Percentiles rank a stretch among this genome's conserved stretches.
Evolutionary conservation across 495 filamentous ascomycete genomes (phyloP).

Genomic region (Podospora appendiculata): DNA sequence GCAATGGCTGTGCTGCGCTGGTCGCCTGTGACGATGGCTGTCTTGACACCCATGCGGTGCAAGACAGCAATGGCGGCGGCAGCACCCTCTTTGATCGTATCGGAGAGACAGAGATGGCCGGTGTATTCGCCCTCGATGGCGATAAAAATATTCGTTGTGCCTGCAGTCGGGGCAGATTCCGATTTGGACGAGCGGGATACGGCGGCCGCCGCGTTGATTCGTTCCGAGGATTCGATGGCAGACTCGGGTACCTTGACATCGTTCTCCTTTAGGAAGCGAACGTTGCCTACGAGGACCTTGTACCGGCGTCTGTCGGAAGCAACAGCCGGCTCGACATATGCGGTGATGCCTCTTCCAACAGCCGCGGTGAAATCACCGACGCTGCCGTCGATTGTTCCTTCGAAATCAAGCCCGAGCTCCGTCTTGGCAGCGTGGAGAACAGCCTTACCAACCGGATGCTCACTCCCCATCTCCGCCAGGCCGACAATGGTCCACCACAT

Average conservation of each 20-base stretch:
- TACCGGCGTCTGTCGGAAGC: conserved; percentile 60
- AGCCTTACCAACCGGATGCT: conserved; percentile 89
- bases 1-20: conserved; percentile 71
- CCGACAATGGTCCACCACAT: conserved; percentile 96
- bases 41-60: conserved; percentile 71
- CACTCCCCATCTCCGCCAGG: conserved; percentile 85
- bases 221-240: conserved; percentile 46
- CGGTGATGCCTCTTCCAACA: conserved; percentile 81
- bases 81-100: conserved; percentile 84
- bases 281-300: conserved; percentile 76
- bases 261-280: conserved; percentile 62
- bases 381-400: conserved; percentile 71
- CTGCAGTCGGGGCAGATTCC: conserved; percentile 35
- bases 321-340: conserved; percentile 68
- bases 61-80: conserved; percentile 78
- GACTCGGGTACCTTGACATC: conserved; percentile 57
- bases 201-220: conserved; percentile 42
- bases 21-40: conserved; percentile 91
- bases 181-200: conserved; percentile 17
- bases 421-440: conserved; percentile 66
- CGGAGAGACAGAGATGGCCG: conserved; percentile 74
- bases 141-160: conserved; percentile 84
- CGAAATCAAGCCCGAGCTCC: conserved; percentile 61
- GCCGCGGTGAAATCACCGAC: conserved; percentile 76
- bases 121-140: conserved; percentile 76